Evolutionary conservation across 2,329 filamentous ascomycete genomes (phyloP).

Genomic region (Alternaria ventricosa): DNA sequence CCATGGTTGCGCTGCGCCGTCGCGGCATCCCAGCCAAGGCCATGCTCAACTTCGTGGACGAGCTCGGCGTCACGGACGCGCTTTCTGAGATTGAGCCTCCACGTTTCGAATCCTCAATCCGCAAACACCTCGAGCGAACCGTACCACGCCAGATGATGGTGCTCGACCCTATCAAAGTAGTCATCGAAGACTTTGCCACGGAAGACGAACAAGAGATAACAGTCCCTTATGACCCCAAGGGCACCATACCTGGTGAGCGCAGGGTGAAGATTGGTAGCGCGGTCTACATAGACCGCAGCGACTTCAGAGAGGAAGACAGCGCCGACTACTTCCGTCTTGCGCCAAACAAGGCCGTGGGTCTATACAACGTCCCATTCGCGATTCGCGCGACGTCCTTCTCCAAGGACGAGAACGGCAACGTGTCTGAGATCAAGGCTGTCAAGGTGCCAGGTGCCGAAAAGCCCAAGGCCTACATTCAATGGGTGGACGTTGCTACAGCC

Average conservation of each 20-base stretch:
- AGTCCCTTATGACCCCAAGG: slow-evolving; percentile 81
- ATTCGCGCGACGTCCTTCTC: slow-evolving; percentile 72
- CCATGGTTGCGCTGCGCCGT: slow-evolving; percentile 80
- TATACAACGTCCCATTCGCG: slow-evolving; percentile 73
- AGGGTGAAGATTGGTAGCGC: slow-evolving; percentile 72
- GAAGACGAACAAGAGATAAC: slow-evolving; percentile 72
- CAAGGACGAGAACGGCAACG: slow-evolving; percentile 69
- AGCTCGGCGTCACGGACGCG: slow-evolving; percentile 87
- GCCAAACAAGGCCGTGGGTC: slow-evolving; percentile 74
- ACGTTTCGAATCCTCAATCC: slow-evolving; percentile 84
- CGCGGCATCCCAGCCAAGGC: slow-evolving; percentile 88
- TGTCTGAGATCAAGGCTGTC: slow-evolving; percentile 70
- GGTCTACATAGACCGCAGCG: slow-evolving; percentile 82
- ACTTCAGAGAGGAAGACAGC: slow-evolving; percentile 76
- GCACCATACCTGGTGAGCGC: slow-evolving; percentile 64
- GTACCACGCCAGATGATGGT: slow-evolving; percentile 91
- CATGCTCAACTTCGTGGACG: slow-evolving; percentile 87
- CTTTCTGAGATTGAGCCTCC: slow-evolving; percentile 78
- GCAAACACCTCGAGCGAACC: slow-evolving; percentile 84
- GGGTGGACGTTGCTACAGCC: slow-evolving; percentile 75
- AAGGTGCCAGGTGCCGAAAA: slow-evolving; percentile 73
- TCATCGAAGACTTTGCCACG: slow-evolving; percentile 77
- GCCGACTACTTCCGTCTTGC: slow-evolving; percentile 80
- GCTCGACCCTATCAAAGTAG: slow-evolving; percentile 80
- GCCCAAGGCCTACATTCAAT: slow-evolving; percentile 78